Base-by-base conservation (phyloP, 768 basidiomycete genomes). In the Amanita inopinata region DNA sequence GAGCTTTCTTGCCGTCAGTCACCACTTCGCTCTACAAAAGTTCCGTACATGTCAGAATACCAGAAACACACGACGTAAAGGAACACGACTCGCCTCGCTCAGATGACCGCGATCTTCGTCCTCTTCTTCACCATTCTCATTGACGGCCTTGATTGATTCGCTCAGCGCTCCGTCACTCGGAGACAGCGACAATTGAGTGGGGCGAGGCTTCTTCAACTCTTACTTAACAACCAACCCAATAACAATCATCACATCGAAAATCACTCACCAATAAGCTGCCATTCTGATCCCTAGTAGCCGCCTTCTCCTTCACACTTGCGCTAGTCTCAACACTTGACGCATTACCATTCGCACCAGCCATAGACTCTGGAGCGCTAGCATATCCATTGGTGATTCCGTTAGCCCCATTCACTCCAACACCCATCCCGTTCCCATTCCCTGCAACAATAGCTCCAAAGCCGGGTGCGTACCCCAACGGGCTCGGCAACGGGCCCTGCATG, bases 131-230 rank as follows among this genome's bases (percentile, higher is more conserved):
- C 20, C 23, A 22, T 33, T 55, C 17, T 62, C 59, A 4, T 56
- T 49, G 9, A 61, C 56, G 15, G 60, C 62, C n/a, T 59, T 71
- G 1, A 59, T 61, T n/a, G 58, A 61, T 9, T 64, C 59, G 30
- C 68, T 70, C 14, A 83, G 58, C 5, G 71, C 71, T 12, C 71
- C 62, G 46, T 83, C 83, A 46, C 77, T 82, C 0, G 81, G 77
- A 1, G 82, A 81, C 15, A 77, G 54, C 6, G 60, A 57, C 41
- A 82, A 54, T 6, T 74, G 71, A 2, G 69, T 53, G 7, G 81
- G 76, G 2, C 76, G 69, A 9, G 45, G 54, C 62, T 73, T 73
- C 53, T 60, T 12, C 8, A 43, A 6, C 22, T 27, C 34, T 27
- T 12, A 25, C 14, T 24, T 33, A 32, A 39, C 14, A 18, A 31